These are phyloP conservation scores for Fusarium piperis DNA, from an alignment of 2,329 filamentous ascomycete species.

Conservation along the genomic window DNA sequence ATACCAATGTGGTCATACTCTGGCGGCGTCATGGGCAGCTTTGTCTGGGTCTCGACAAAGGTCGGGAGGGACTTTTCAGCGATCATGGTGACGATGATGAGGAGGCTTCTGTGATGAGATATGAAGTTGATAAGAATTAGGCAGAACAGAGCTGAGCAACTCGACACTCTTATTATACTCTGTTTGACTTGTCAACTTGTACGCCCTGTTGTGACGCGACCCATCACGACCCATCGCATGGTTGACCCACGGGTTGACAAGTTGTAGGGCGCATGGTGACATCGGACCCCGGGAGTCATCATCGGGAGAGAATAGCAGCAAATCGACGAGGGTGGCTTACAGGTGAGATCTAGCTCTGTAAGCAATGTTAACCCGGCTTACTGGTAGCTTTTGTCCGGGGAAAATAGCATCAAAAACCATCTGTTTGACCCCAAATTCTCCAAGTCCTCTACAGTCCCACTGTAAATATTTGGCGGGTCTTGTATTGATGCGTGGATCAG, in stretches of 20 bases:
- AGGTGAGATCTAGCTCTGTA: not conserved
- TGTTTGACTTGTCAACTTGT: not conserved
- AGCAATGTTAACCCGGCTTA: not conserved
- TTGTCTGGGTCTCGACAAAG: slow-evolving; percentile 21
- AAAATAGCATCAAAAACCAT: not conserved
- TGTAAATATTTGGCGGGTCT: slow-evolving; percentile 16
- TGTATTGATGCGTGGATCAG: not conserved
- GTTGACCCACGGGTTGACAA: slow-evolving; percentile 29
- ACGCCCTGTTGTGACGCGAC: slow-evolving; percentile 32
- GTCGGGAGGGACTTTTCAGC: slow-evolving; percentile 11
- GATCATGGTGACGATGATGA: slow-evolving; percentile 12
- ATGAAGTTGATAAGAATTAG: not conserved
- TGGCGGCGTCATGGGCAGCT: slow-evolving; percentile 21
- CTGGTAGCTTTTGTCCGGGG: not conserved
- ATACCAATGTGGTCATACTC: slow-evolving; percentile 32
- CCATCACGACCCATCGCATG: slow-evolving; percentile 24
- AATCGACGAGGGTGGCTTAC: not conserved
- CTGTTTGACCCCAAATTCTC: slow-evolving; percentile 4
- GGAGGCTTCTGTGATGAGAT: not conserved
- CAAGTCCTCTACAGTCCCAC: slow-evolving; percentile 13
- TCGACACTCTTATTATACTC: slow-evolving; percentile 7
- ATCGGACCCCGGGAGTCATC: slow-evolving; percentile 18
- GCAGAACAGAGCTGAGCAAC: not conserved
- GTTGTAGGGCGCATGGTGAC: slow-evolving; percentile 30
- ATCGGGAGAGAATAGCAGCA: not conserved